Conservation (phyloP, 768 basidiomycete species). For the Cystobasidium tubakii region DNA sequence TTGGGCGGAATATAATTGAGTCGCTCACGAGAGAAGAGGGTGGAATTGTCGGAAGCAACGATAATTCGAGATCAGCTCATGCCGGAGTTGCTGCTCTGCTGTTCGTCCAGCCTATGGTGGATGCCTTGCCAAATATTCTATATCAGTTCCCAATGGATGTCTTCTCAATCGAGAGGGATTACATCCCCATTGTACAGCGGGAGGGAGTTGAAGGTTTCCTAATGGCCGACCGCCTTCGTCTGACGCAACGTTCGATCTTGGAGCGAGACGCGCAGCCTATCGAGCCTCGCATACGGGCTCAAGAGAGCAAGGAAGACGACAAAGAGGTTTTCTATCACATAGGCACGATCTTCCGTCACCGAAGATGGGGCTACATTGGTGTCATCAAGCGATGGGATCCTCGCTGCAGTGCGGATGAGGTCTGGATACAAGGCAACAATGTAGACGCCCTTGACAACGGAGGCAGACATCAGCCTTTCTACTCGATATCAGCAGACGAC, state of each 20-base stretch:
- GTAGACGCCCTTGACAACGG: constrained; percentile 32
- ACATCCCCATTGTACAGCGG: constrained; percentile 20
- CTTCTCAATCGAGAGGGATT: constrained; percentile 19
- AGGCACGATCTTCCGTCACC: constrained; percentile 26
- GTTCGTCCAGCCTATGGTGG: constrained; percentile 31
- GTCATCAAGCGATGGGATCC: constrained; percentile 35
- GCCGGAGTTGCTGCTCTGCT: constrained; percentile 30
- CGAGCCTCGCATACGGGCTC: constrained; percentile 14
- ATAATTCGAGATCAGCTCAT: constrained; percentile 24
- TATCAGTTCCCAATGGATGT: constrained; percentile 36
- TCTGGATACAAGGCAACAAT: constrained; percentile 27
- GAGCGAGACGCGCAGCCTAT: constrained; percentile 21
- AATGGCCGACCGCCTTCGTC: constrained; percentile 7
- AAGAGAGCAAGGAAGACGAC: constrained; percentile 11
- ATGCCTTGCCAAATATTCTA: constrained; percentile 29
- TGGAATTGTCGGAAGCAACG: background rate
- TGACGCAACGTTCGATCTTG: constrained; percentile 1
- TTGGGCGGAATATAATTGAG: constrained; percentile 28
- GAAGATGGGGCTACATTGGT: constrained; percentile 26
- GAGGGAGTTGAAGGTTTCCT: constrained; percentile 17
- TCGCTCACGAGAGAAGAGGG: constrained; percentile 11
- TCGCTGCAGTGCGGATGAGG: constrained; percentile 30
- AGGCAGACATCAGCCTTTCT: constrained; percentile 28
- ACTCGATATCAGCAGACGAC: constrained; percentile 28
- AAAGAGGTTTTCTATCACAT: constrained; percentile 27